Conservation (phyloP, 2,329 filamentous ascomycete species). For the Pseudogymnoascus pannorum region DNA sequence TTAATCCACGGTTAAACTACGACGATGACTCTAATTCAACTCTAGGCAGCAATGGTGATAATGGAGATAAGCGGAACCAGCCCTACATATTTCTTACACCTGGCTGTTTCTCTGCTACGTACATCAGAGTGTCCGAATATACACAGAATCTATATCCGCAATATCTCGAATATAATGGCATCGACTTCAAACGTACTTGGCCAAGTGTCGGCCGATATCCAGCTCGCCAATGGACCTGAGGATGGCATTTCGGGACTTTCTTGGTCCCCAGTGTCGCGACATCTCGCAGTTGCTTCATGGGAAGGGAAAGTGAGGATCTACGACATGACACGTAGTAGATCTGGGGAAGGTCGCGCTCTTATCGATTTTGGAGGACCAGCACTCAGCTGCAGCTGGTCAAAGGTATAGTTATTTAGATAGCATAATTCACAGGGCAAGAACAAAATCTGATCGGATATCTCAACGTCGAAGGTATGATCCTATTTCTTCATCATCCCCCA, state of each 20-base stretch:
- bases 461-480: neutral
- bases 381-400: constrained; percentile 78
- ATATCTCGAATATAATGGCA: neutral
- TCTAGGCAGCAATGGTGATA: constrained; percentile 2
- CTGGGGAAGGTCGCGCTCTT: constrained; percentile 72
- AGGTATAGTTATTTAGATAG: constrained; percentile 46
- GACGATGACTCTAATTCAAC: neutral
- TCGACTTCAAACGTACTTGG: constrained; percentile 61
- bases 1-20: neutral
- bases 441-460: constrained; percentile 2
- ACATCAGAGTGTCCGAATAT: neutral
- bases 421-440: constrained; percentile 1
- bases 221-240: constrained; percentile 70
- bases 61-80: neutral
- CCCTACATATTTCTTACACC: neutral
- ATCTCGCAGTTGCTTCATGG: constrained; percentile 88
- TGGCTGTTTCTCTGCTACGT: neutral
- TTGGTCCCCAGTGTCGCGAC: constrained; percentile 71
- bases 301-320: constrained; percentile 98
- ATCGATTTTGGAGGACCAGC: constrained; percentile 84
- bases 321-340: constrained; percentile 70
- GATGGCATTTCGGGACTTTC: constrained; percentile 84
- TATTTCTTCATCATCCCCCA: neutral
- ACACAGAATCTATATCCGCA: neutral
- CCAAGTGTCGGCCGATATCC: constrained; percentile 83